Evolutionary conservation across 2,329 filamentous ascomycete genomes (phyloP), one percentile per base, ranked within the genome.

Genomic region (Botrytis galanthina): DNA sequence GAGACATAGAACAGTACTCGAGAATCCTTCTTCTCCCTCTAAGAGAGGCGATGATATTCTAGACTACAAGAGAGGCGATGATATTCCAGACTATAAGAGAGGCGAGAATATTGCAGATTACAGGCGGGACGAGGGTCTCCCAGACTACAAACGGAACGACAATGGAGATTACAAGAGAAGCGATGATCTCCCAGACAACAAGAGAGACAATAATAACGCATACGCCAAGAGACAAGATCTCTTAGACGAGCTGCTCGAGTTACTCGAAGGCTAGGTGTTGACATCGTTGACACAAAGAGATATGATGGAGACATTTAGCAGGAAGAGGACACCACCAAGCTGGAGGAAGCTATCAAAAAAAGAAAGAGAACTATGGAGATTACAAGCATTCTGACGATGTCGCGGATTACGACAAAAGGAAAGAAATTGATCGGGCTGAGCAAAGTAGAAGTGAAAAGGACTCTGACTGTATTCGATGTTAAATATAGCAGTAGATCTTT

Each of bases 381-480:
- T 14, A 51, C 1, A 0, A n/a, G 48, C 4, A 0, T 0, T 4
- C 22, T n/a, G 22, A 2, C 2, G 22, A 51, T n/a, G 26, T n/a
- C n/a, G 0, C 12, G 10, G 26, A 14, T 14, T 3, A n/a, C 10
- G 3, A n/a, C 0, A 6, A 10, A 51, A 51, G 22, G 10, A 1
- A n/a, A 2, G 26, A 1, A 14, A n/a, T n/a, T 51, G 48, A 14
- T 51, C 26, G 10, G 26, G 26, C 2, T n/a, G 26, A 51, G 48
- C 26, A 51, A 51, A n/a, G 48, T n/a, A n/a, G 10, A 51, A 51
- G 12, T 51, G 26, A 14, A 1, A 51, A 51, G 26, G 5, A 51
- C 1, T 14, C 0, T 51, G 10, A 51, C 26, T 2, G 22, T 14
- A 9, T 51, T 9, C 10, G 48, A 51, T 51, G 22, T 51, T 7